These are phyloP conservation scores for Boechera retrofracta DNA, from an alignment of 345 rosid species.

Conservation along the genomic window DNA sequence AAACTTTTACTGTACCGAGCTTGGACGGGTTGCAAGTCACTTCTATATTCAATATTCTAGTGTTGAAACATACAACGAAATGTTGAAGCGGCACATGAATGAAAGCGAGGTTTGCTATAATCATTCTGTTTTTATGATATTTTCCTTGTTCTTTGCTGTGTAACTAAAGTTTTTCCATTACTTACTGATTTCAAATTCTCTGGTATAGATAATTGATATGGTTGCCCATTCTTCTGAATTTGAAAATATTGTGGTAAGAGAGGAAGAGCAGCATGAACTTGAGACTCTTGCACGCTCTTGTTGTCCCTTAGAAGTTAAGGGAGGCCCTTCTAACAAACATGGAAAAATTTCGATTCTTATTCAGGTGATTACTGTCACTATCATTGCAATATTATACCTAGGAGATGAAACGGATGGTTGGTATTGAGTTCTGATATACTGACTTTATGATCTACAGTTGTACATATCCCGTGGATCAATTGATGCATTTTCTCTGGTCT, in stretches of 20 bases:
- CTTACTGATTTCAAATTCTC: conserved; percentile 33
- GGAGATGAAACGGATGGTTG: conserved; percentile 26
- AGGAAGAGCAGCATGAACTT: conserved; percentile 95
- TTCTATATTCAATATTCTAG: conserved; percentile 97
- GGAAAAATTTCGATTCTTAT: conserved; percentile 97
- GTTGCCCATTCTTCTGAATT: conserved; percentile 97
- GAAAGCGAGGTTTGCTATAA: conserved; percentile 78
- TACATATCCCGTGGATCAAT: conserved; percentile 95
- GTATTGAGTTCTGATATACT: conserved; percentile 40
- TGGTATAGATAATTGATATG: conserved; percentile 84
- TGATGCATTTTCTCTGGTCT: conserved; percentile 88
- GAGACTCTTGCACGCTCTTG: conserved; percentile 75
- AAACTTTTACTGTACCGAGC: conserved; percentile 95
- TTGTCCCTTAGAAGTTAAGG: conserved; percentile 88
- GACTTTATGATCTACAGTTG: conserved; percentile 62
- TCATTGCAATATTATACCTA: conserved; percentile 35
- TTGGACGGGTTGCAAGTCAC: conserved; percentile 99
- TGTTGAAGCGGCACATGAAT: conserved; percentile 91
- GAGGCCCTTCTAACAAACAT: conserved; percentile 94
- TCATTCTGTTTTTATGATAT: conserved; percentile 28
- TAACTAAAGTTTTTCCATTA: conserved; percentile 1
- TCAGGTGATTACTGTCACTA: conserved; percentile 59
- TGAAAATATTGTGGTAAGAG: conserved; percentile 95
- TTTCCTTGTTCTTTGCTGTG: conserved; percentile 26
- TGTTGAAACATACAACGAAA: conserved; percentile 96